Evolutionary conservation across 1,284 basidiomycete species (phyloP), one percentile per base, ranked within the genome.

Genomic region (Sporisorium exsertum): DNA sequence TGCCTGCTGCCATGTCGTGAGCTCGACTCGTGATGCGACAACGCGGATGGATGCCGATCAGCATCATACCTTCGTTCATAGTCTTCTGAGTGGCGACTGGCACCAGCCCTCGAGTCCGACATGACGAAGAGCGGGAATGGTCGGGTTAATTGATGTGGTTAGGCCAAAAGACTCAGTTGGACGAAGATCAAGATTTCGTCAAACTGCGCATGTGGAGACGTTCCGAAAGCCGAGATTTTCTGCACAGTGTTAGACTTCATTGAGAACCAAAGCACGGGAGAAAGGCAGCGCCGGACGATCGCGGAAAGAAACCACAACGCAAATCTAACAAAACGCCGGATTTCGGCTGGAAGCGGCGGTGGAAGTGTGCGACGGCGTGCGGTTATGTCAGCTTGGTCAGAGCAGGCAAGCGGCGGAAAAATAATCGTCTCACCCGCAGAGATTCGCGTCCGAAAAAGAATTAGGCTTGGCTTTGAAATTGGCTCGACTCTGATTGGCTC

Each of bases 291-390:
- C 8, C 60, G 66, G 60, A 55, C 1, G 18, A 58, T 37, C 27
- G 46, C 51, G 60, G 66, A 40, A 43, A 5, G n/a, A 12, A 4
- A 5, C 0, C 2, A 10, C 10, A 10, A 32, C 5, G 0, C 0
- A 8, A 40, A 46, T 46, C 60, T 59, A 64, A 63, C 66, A 69
- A 13, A 13, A n/a, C 4, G 5, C 20, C 5, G 0, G 24, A 2
- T 32, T 20, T 69, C 66, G 66, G 66, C 56, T 24, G 47, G 60
- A 69, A 59, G 63, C 65, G 65, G 65, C 65, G 47, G 43, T 49
- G 35, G 47, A 55, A 29, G 9, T n/a, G 18, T 51, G 56, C 66
- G 66, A 69, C 57, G 46, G 35, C 20, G 20, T 24, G 57, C 16
- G 16, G 20, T 70, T 64, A 70, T 63, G 67, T 70, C 67, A 70